Conservation (phyloP, 352 stramenopile species). For the Globisporangium emineosum region DNA sequence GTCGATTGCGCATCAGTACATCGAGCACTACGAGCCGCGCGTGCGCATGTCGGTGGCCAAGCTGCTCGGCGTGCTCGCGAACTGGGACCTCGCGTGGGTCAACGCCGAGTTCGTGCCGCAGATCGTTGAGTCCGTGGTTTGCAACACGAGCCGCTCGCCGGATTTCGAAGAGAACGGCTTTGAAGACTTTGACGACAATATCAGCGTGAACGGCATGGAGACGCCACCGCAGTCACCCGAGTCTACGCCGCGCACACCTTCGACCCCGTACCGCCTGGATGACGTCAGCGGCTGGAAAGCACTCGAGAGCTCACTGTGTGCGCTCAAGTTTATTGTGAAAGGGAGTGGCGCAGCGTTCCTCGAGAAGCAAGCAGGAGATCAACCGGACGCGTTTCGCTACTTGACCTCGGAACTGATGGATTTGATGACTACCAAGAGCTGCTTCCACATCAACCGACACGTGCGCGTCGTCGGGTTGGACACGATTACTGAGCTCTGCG, state of each 20-base stretch:
- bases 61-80: conserved; percentile 64
- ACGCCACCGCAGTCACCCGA: conserved; percentile 61
- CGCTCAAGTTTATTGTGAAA: conserved; percentile 83
- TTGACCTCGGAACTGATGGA: conserved; percentile 62
- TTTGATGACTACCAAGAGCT: conserved; percentile 71
- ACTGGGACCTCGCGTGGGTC: conserved; percentile 53
- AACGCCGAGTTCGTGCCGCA: conserved; percentile 60
- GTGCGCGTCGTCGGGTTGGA: conserved; percentile 88
- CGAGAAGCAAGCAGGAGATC: conserved; percentile 10
- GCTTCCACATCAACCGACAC: conserved; percentile 95
- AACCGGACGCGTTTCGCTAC: conserved; percentile 45
- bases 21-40: conserved; percentile 87
- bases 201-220: conserved; percentile 78
- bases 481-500: conserved; percentile 71
- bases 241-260: conserved; percentile 64
- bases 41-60: conserved; percentile 78
- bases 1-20: conserved; percentile 38
- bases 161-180: conserved; percentile 81
- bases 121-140: conserved; percentile 74
- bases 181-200: conserved; percentile 75
- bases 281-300: conserved; percentile 97
- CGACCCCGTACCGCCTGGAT: conserved; percentile 86
- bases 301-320: conserved; percentile 91
- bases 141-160: conserved; percentile 69
- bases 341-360: conserved; percentile 76